Evolutionary conservation across 805 yeast species (phyloP), one percentile per base, ranked within the genome.

Genomic region (Alloascoidea hylecoeti): DNA sequence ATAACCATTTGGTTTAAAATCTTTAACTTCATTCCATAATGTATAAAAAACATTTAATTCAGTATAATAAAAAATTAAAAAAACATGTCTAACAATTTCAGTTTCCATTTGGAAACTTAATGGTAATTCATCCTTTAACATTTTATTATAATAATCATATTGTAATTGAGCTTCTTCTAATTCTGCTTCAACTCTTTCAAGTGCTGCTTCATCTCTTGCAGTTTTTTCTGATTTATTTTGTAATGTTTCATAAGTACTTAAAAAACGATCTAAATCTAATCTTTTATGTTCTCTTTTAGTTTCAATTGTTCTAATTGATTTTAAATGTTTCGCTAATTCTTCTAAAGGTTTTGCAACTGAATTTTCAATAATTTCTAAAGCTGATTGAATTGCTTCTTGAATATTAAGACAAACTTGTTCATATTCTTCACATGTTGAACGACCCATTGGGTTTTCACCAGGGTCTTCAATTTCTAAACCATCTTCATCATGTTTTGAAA

Each of bases 151-250:
- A n/a, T 23, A 23, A 23, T 23, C 30, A 34, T 27, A 44, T 4
- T 15, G 35, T 12, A 34, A 33, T 27, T 36, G 45, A 4, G 40
- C 45, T 12, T 14, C 34, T 15, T 38, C 43, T 18, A 36, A 39
- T 9, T 44, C 45, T 13, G 35, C 32, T 5, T 39, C 15, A 13
- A 44, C 35, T 17, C 38, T 28, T 15, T 44, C 42, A 9, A 23
- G n/a, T 23, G 9, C 13, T 9, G 30, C 30, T 23, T 23, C 30
- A n/a, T 23, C 30, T 23, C 30, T 23, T 9, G 30, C 30, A n/a
- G 30, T 23, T n/a, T n/a, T 9, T 9, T 23, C 30, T n/a, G n/a
- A 9, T n/a, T 23, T 23, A 9, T n/a, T 9, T n/a, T 23, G 30
- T 23, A 23, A 23, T 9, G 13, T 23, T 23, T 23, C 30, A n/a